Base-by-base conservation (phyloP, 768 basidiomycete species). In the Lactarius hengduanensis region DNA sequence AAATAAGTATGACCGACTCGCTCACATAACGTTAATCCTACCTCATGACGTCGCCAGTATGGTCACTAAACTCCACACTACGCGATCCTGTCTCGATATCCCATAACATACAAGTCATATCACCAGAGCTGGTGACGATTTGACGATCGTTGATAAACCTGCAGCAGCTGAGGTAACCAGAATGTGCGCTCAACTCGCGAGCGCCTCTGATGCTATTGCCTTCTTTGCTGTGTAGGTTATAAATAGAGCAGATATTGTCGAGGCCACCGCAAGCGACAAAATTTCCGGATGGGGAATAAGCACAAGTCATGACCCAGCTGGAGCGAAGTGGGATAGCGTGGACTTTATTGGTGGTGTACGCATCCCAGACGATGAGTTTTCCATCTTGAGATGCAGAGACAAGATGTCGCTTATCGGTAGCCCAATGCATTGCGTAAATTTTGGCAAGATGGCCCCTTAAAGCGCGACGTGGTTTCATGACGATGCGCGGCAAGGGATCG, bases 61-160 rank as follows among this genome's bases (percentile, higher is more conserved):
- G 96, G 78, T 99, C 96, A 74, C 92, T 97, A 78, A 99, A 99
- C 79, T 98, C 97, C 72, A 96, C 91, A n/a, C 96, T 91, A 69
- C 96, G 82, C 1, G 96, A 94, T 70, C 96, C 97, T 30, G 94
- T 94, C 78, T 99, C 96, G 67, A 99, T 94, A 78, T 99, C 96
- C 96, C 97, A 99, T 34, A 98, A 84, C 96, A 99, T 98, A 77
- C 96, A 99, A 38, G 96, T 97, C 96, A 99, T 99, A 76, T 99
- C 96, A 62, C 96, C 96, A 40, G 96, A 98, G 72, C 87, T 90
- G 41, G 96, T 99, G 69, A 99, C 91, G 73, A 99, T 99, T 82
- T 99, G 96, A 61, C 96, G 86, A 79, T 99, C 96, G 73, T 94
- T 98, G 81, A 99, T 89, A 81, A 99, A 99, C 53, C 96, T 87